Percentiles rank a stretch among this genome's conserved stretches.
Conservation (phyloP, 768 basidiomycete species). For the Suillus variegatus region DNA sequence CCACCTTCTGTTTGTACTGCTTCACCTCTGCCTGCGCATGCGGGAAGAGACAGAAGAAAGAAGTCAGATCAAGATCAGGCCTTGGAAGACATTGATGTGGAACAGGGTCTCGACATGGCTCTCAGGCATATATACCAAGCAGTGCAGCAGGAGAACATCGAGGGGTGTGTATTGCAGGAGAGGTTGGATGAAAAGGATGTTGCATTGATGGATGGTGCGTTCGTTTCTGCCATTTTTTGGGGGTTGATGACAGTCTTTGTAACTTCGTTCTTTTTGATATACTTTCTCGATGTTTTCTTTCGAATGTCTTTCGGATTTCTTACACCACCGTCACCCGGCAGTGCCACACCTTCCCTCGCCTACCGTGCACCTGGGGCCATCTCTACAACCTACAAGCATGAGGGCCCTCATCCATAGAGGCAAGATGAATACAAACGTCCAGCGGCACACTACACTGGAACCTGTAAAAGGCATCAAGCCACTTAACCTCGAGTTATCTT, state of each 20-base stretch:
- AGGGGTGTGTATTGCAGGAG: conserved; percentile 53
- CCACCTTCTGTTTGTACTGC: conserved; percentile 17
- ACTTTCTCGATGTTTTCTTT: neutral
- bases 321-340: conserved; percentile 22
- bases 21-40: neutral
- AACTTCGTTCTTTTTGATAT: neutral
- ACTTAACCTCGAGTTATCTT: conserved; percentile 61
- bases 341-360: conserved; percentile 61
- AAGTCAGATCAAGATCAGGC: neutral
- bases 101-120: conserved; percentile 30
- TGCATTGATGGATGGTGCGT: conserved; percentile 60
- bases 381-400: conserved; percentile 36
- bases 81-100: conserved; percentile 10
- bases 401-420: neutral
- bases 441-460: conserved; percentile 36
- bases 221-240: neutral
- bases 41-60: neutral
- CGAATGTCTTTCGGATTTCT: neutral
- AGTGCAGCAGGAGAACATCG: conserved; percentile 25
- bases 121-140: conserved; percentile 35
- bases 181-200: conserved; percentile 51
- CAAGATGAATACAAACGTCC: conserved; percentile 5
- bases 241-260: neutral
- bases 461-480: conserved; percentile 61
- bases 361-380: conserved; percentile 39